Base-by-base conservation (phyloP, 345 rosid genomes). In the Bruguiera gymnorhiza region DNA sequence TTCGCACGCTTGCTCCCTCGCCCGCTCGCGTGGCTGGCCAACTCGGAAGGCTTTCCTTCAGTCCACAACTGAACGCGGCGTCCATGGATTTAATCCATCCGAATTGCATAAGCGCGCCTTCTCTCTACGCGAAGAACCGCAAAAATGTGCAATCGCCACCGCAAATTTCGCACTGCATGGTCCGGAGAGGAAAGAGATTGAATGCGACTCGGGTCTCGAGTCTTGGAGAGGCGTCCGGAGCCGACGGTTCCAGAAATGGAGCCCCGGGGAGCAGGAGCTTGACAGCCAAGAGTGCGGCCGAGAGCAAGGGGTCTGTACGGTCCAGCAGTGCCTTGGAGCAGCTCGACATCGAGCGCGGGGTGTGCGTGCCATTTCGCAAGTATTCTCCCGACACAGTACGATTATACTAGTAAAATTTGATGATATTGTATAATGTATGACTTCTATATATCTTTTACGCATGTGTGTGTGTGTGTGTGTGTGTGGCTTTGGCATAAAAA, bases 281-380 rank as follows among this genome's bases (percentile, higher is more conserved):
- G 43, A 48, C 9, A 4, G 15, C 60, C 16, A 52, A 34, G 9
- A 32, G 8, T 6, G 39, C 26, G 37, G 23, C 24, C 6, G 61
- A 65, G 9, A 53, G 13, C 37, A 70, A 8, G 13, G 63, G 55
- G 7, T 13, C 60, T 58, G 62, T 34, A 26, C 13, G 70, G 51
- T 87, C 96, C 51, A 90, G 88, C 73, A 65, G 70, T 50, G 97
- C 97, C 63, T 60, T 94, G 87, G 97, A 94, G 57, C 90, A 73
- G 82, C 90, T 94, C 16, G 98, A 94, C 80, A 86, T 94, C 75
- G 98, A 94, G 75, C 90, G 98, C 73, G 97, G 98, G 70, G 98
- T 94, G 34, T 94, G 98, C 76, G 80, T 91, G 67, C 97, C 98
- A 1, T 94, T 94, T 83, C 88, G 98, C 87, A 94, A 94, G 88